A percentile compares a stretch with the other conserved stretches of the same genome.
Conservation (phyloP, 2,329 filamentous ascomycete genomes). For the Trichoderma harzianum region DNA sequence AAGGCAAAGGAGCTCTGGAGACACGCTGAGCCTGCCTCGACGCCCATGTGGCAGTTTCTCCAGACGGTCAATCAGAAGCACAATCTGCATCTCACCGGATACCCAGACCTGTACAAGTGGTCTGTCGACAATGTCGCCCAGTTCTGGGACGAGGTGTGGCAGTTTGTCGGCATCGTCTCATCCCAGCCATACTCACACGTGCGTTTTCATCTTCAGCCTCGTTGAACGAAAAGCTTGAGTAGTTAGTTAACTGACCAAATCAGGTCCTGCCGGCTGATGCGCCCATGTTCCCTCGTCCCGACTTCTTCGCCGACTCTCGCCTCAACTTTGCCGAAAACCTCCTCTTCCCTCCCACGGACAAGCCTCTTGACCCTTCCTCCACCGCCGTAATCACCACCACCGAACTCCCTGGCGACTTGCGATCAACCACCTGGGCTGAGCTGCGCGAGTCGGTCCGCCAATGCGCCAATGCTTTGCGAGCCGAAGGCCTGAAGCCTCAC, state of each 20-base stretch:
- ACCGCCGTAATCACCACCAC: conserved; percentile 77
- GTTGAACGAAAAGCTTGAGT: background rate
- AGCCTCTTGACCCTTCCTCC: conserved; percentile 49
- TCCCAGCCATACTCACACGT: conserved; percentile 62
- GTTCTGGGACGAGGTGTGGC: conserved; percentile 87
- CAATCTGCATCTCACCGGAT: conserved; percentile 58
- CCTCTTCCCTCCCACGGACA: conserved; percentile 63
- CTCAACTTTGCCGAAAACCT: conserved; percentile 96
- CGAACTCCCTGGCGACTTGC: conserved; percentile 61
- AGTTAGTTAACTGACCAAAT: background rate
- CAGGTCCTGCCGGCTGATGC: conserved; percentile 66
- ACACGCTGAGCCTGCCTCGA: conserved; percentile 63
- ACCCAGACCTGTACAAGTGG: conserved; percentile 79
- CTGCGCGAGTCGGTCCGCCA: conserved; percentile 73
- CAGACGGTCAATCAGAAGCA: conserved; percentile 66
- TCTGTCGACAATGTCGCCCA: conserved; percentile 69
- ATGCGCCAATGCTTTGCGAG: conserved; percentile 68
- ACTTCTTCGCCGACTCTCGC: conserved; percentile 75
- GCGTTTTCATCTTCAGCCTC: conserved; percentile 20
- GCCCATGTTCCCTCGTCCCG: conserved; percentile 79
- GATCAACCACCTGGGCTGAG: conserved; percentile 67
- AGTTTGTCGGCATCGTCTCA: conserved; percentile 72
- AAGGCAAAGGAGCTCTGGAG: conserved; percentile 55
- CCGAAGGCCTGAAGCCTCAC: conserved; percentile 55
- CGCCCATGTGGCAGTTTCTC: conserved; percentile 70